A percentile compares a stretch with the other conserved stretches of the same genome.
Conservation (phyloP, 2,329 filamentous ascomycete genomes). For the Metarhizium guizhouense region DNA sequence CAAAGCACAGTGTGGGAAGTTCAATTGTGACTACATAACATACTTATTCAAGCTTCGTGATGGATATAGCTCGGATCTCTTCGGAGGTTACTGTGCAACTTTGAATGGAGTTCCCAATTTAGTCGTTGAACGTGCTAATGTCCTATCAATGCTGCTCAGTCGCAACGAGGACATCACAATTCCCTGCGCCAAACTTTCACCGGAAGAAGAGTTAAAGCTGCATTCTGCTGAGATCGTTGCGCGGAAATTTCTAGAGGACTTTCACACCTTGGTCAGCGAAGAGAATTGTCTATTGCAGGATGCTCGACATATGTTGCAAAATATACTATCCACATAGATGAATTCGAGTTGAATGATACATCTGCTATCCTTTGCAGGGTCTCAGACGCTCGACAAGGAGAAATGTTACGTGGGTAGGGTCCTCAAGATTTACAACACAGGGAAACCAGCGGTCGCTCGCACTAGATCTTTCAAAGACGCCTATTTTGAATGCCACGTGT, state of each 20-base stretch:
- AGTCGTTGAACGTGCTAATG: constrained; percentile 68
- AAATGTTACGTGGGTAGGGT: too few species aligned
- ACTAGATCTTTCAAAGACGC: too few species aligned
- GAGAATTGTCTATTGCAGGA: not conserved
- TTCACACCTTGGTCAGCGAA: constrained; percentile 4
- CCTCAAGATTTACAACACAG: too few species aligned
- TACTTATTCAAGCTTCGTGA: constrained; percentile 63
- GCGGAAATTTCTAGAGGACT: constrained; percentile 42
- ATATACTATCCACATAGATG: not conserved
- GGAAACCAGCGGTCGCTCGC: too few species aligned
- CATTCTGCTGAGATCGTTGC: constrained; percentile 54
- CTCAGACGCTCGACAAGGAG: not conserved
- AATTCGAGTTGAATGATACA: not conserved
- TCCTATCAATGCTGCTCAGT: constrained; percentile 58
- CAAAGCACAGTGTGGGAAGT: constrained; percentile 41
- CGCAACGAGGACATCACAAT: constrained; percentile 68
- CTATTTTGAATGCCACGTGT: not conserved
- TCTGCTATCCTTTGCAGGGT: not conserved
- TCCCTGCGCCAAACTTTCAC: constrained; percentile 59
- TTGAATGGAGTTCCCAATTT: constrained; percentile 71
- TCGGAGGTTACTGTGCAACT: constrained; percentile 76
- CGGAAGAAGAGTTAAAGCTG: constrained; percentile 56
- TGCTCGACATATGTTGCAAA: constrained; percentile 5
- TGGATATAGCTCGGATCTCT: constrained; percentile 70
- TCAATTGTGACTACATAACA: constrained; percentile 53